These are phyloP conservation scores for Turritis glabra DNA, from an alignment of 345 rosid species.

Conservation along the genomic window DNA sequence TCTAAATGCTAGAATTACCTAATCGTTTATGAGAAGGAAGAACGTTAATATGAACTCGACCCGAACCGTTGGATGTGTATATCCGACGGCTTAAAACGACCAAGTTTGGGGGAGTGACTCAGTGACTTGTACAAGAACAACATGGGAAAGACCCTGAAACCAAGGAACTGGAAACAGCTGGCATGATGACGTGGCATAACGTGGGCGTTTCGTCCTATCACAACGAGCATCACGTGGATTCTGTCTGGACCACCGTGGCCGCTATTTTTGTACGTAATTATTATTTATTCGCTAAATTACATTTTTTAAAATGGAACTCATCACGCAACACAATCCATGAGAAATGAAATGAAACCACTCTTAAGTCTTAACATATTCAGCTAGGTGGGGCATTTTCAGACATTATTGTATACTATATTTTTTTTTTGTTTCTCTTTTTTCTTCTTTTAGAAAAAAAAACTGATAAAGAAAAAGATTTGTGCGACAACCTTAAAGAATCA, in stretches of 20 bases:
- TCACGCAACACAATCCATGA: not conserved
- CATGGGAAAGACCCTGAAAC: slow-evolving; percentile 35
- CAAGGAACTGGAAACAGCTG: slow-evolving; percentile 39
- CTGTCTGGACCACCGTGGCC: slow-evolving; percentile 38
- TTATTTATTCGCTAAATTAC: not conserved
- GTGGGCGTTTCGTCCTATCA: slow-evolving; percentile 18
- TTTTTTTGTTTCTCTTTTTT: not conserved
- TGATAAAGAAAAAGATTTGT: not conserved
- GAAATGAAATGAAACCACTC: not conserved
- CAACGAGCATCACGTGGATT: slow-evolving; percentile 39
- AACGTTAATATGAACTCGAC: not conserved
- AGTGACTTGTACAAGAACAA: slow-evolving; percentile 9
- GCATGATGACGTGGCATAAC: slow-evolving; percentile 25
- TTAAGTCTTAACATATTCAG: not conserved
- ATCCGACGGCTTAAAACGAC: slow-evolving; percentile 14
- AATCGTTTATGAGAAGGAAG: not conserved
- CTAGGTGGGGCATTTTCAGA: not conserved
- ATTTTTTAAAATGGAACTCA: not conserved
- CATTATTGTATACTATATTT: not conserved
- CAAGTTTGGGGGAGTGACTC: not conserved
- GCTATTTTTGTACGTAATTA: slow-evolving; percentile 16
- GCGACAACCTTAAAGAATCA: slow-evolving; percentile 29
- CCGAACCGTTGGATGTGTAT: slow-evolving; percentile 14
- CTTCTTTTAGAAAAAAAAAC: not conserved
- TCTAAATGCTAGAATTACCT: not conserved